Conservation (phyloP, 2,329 filamentous ascomycete genomes). For the Fusarium continuum region DNA sequence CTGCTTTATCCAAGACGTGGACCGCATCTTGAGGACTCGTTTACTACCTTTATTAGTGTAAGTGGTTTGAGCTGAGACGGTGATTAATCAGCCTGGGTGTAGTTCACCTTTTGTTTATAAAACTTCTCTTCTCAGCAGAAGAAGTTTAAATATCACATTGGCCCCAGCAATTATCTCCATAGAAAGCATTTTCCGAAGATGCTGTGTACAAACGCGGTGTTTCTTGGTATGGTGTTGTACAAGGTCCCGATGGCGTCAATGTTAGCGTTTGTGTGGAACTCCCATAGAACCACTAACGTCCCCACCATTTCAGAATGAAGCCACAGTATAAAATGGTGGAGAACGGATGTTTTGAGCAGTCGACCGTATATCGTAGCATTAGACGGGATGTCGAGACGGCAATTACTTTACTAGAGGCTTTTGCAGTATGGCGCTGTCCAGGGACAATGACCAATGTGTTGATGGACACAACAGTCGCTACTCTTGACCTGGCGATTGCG, state of each 20-base stretch:
- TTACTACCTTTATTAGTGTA: neutral
- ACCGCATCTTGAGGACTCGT: constrained; percentile 11
- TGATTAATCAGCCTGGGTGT: neutral
- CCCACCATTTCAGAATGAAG: neutral
- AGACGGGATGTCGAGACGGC: too few species aligned
- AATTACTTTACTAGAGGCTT: too few species aligned
- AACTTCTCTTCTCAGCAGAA: neutral
- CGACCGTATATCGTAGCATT: too few species aligned
- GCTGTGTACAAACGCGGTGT: neutral
- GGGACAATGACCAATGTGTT: too few species aligned
- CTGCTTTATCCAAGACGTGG: constrained; percentile 4
- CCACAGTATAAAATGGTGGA: too few species aligned
- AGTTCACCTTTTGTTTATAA: neutral
- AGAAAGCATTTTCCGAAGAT: neutral
- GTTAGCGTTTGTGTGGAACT: constrained; percentile 1
- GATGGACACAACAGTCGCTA: too few species aligned
- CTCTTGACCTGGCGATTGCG: too few species aligned
- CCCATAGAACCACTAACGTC: constrained; percentile 26
- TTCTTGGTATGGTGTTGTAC: constrained; percentile 25
- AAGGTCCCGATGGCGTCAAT: constrained; percentile 33
- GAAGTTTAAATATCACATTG: neutral
- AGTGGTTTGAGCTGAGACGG: neutral
- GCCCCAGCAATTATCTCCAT: neutral
- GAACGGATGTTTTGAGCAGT: too few species aligned
- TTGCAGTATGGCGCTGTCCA: too few species aligned